Percentiles rank a stretch among this genome's conserved stretches.
Conservation (phyloP, 257 asterid species). For the Ajuga chamaepitys region DNA sequence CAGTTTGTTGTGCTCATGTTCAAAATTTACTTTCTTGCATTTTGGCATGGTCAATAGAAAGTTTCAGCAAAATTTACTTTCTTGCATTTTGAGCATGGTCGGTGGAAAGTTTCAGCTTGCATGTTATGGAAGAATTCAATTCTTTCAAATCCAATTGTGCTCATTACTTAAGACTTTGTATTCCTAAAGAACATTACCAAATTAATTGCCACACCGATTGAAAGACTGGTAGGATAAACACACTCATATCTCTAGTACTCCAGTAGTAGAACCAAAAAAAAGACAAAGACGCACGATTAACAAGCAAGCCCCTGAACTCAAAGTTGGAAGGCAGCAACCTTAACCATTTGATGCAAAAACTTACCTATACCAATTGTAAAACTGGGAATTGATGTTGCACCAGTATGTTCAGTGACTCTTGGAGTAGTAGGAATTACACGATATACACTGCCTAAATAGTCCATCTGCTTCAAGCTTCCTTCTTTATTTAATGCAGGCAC, state of each 20-base stretch:
- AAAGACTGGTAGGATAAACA: too few relatives aligned
- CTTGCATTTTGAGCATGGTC: background rate
- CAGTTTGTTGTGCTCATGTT: background rate
- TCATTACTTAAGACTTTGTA: too few relatives aligned
- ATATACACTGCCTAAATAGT: constrained; percentile 42
- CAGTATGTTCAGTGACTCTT: constrained; percentile 28
- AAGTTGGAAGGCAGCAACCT: background rate
- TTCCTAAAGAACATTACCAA: too few relatives aligned
- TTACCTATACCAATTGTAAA: constrained; percentile 38
- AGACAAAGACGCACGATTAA: background rate
- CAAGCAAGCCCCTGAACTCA: background rate
- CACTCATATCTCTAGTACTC: too few relatives aligned
- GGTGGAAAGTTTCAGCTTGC: too few relatives aligned
- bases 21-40: background rate
- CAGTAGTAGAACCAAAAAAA: background rate
- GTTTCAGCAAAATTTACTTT: background rate
- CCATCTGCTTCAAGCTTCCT: constrained; percentile 52
- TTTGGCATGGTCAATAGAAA: background rate
- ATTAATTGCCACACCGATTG: too few relatives aligned
- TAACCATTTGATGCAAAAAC: background rate
- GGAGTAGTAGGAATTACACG: constrained; percentile 73
- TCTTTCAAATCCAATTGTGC: too few relatives aligned
- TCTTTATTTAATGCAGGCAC: constrained; percentile 66
- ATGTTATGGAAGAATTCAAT: too few relatives aligned
- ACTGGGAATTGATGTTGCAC: constrained; percentile 28